These are phyloP conservation scores for Sphagnum tenellum DNA, from an alignment of 225 moss, liverwort and hornwort species.

Conservation along the genomic window DNA sequence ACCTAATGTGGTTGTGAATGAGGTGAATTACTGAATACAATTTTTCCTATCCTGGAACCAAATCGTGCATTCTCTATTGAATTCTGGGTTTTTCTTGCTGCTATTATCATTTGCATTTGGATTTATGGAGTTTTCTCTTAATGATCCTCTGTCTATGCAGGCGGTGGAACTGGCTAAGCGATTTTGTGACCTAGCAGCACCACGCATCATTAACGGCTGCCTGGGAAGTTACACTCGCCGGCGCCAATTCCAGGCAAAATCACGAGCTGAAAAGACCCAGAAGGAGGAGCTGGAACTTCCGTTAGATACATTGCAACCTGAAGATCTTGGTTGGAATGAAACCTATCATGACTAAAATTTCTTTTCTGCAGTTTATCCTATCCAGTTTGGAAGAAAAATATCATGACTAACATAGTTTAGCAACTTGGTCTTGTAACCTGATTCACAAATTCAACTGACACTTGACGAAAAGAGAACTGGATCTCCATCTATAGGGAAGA, in stretches of 20 bases:
- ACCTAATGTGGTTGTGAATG: constrained; percentile 52
- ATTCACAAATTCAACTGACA: too few species aligned
- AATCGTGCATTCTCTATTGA: too few species aligned
- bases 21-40: constrained; percentile 7
- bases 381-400: too few species aligned
- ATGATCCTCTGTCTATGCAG: constrained; percentile 3
- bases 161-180: constrained; percentile 59
- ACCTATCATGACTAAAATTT: constrained; percentile 16
- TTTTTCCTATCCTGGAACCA: too few species aligned
- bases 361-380: too few species aligned
- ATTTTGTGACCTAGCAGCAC: constrained; percentile 61
- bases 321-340: constrained; percentile 43
- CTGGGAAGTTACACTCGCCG: constrained; percentile 53
- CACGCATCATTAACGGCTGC: constrained; percentile 60
- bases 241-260: constrained; percentile 19
- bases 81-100: too few species aligned
- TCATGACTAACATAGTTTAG: too few species aligned
- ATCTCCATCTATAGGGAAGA: too few species aligned
- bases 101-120: neutral
- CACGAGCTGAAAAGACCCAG: constrained; percentile 4
- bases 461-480: too few species aligned
- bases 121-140: neutral
- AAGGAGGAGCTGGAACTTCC: constrained; percentile 22
- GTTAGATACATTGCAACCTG: constrained; percentile 27
- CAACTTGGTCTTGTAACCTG: too few species aligned